Evolutionary conservation across 2,329 filamentous ascomycete species (phyloP), one percentile per base, ranked within the genome.

Genomic region (Hawksworthiomyces lignivorus): DNA sequence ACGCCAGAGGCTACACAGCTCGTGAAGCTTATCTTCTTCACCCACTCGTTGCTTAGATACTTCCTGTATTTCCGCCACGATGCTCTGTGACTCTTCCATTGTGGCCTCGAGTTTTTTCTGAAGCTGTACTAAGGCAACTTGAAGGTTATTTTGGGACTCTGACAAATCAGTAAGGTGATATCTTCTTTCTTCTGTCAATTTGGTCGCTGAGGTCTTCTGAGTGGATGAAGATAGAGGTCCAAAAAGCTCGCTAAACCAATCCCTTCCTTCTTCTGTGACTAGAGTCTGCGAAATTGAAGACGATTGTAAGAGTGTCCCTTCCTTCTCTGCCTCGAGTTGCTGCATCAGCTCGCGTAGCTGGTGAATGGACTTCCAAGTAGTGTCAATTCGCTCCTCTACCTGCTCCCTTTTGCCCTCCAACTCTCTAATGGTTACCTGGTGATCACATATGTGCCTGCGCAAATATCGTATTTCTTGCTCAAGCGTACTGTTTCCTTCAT

Each of bases 401-500:
- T 36, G 22, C 7, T 6, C 17, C 19, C 19, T 29, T 21, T 22
- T n/a, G 8, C 19, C 30, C 4, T 10, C 17, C 4, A 39, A 28
- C 2, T 22, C 10, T 5, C 22, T 29, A 3, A 45, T 27, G 1
- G 15, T 14, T 1, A 4, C 14, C 1, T 48, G 43, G 15, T 39
- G 28, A 11, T 18, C 27, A 1, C 21, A 33, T 6, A 50, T 30
- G 14, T 39, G 27, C 15, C 26, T 37, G 39, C 48, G 46, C 1
- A 33, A 28, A 3, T 31, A 8, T 3, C 24, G 41, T n/a, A 50
- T 48, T 7, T 48, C 22, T 5, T 36, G n/a, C 11, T 48, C 48
- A 4, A 50, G 39, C 7, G 18, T 31, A 7, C 31, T 20, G 18
- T 12, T 4, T 8, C 24, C 24, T n/a, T 49, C 44, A 2, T 33